These are phyloP conservation scores for Umbelopsis isabellina DNA, from an alignment of 192 early-diverging fungal genomes.

Conservation along the genomic window DNA sequence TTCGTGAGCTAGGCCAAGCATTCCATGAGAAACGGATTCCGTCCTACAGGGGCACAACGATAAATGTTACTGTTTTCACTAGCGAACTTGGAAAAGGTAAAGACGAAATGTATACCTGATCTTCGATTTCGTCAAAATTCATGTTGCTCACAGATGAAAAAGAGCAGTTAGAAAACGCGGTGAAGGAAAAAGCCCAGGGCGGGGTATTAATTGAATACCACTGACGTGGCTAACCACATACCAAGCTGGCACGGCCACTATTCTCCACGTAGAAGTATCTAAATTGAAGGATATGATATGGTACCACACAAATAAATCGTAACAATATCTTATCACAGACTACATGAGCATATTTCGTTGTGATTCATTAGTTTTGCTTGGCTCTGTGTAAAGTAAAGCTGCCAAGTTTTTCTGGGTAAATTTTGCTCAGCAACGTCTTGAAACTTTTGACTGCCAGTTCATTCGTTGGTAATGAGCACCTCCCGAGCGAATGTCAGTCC, in stretches of 20 bases:
- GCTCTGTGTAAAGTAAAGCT: no score
- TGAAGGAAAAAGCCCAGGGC: slow-evolving; percentile 15
- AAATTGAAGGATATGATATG: no score
- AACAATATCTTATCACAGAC: no score
- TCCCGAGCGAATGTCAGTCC: background rate
- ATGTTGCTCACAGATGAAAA: slow-evolving; percentile 45
- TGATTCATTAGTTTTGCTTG: no score
- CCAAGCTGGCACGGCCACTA: no score
- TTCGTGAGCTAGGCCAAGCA: slow-evolving; percentile 89
- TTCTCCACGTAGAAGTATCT: no score
- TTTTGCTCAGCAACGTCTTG: no score
- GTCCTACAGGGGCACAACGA: slow-evolving; percentile 51
- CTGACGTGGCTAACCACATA: slow-evolving; percentile 8
- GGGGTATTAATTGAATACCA: background rate
- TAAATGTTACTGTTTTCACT: background rate
- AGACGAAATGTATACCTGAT: slow-evolving; percentile 49
- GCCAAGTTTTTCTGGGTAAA: no score
- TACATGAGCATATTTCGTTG: no score
- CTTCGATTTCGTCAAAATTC: slow-evolving; percentile 90
- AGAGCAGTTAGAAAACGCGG: slow-evolving; percentile 15
- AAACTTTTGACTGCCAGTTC: no score
- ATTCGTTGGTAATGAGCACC: background rate
- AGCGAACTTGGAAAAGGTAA: background rate
- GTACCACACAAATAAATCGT: no score
- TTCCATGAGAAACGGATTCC: slow-evolving; percentile 98